Percentiles rank a stretch among this genome's conserved stretches.
phyloP scores from a whole-genome alignment of 176 grass and related monocot genomes.

The Tillandsia leiboldiana region DNA sequence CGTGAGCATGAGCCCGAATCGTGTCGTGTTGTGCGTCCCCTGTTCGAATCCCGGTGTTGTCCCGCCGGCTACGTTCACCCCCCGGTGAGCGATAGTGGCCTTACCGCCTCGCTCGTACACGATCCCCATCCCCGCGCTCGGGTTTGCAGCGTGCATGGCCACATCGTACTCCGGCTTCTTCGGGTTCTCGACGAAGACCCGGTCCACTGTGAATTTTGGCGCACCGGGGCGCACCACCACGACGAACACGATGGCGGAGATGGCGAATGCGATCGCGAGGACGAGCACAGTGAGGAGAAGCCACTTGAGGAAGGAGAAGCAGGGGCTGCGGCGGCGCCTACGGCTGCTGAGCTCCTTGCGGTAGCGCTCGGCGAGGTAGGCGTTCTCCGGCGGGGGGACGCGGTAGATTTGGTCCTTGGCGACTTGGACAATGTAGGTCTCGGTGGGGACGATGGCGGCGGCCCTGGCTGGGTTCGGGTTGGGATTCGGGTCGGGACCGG shows the following conservation, averaged over 20 bases:
- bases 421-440: conserved; percentile 43
- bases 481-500: not conserved
- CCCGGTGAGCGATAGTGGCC: conserved; percentile 19
- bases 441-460: not conserved
- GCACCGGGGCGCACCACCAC: conserved; percentile 30
- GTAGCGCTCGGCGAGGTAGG: conserved; percentile 38
- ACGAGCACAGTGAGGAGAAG: conserved; percentile 17
- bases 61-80: conserved; percentile 24
- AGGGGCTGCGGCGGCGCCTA: conserved; percentile 17
- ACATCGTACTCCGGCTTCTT: conserved; percentile 35
- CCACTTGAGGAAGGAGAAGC: conserved; percentile 19
- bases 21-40: conserved; percentile 38
- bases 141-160: conserved; percentile 46
- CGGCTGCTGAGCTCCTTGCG: conserved; percentile 23
- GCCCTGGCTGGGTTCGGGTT: not conserved
- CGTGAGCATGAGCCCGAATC: conserved; percentile 31
- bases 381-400: conserved; percentile 61
- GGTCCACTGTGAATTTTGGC: conserved; percentile 45
- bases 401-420: conserved; percentile 68
- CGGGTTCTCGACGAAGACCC: conserved; percentile 25
- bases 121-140: conserved; percentile 44
- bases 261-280: conserved; percentile 6
- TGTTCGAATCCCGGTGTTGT: conserved; percentile 26
- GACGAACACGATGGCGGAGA: conserved; percentile 11
- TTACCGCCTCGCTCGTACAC: conserved; percentile 32